phyloP scores from a whole-genome alignment of 306 rosid species.

The Inga leiocalycina region DNA sequence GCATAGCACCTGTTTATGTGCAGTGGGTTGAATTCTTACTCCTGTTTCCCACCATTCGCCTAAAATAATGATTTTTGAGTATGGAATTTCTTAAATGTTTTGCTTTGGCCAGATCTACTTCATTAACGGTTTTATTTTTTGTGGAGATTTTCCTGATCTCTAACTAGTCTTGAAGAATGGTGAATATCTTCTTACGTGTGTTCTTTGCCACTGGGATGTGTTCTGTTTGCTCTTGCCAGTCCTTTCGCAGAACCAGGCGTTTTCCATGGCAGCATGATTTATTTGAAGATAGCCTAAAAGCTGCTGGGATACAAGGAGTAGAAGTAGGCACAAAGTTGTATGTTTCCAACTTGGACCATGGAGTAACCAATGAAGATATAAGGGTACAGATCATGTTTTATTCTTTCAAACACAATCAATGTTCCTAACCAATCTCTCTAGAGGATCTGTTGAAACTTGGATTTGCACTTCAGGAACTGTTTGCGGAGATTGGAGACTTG shows the following conservation, averaged over 20 bases:
- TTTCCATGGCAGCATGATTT: constrained; percentile 91
- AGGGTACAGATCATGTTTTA: constrained; percentile 74
- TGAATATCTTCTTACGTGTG: constrained; percentile 66
- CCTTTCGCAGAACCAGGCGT: constrained; percentile 78
- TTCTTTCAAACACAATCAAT: constrained; percentile 51
- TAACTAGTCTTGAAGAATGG: constrained; percentile 67
- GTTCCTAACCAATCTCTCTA: constrained; percentile 54
- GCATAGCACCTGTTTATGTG: constrained; percentile 46
- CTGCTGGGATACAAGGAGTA: constrained; percentile 90
- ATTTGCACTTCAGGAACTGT: constrained; percentile 89
- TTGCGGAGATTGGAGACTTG: constrained; percentile 86
- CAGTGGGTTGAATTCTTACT: constrained; percentile 64
- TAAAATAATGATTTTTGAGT: constrained; percentile 43
- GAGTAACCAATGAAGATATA: constrained; percentile 97
- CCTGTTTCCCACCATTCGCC: constrained; percentile 40
- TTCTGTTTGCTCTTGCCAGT: constrained; percentile 77
- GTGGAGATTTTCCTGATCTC: constrained; percentile 38
- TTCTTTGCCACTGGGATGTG: constrained; percentile 67
- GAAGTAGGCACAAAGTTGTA: constrained; percentile 88
- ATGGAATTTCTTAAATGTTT: constrained; percentile 39
- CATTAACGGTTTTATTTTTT: constrained; percentile 28
- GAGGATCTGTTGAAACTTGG: constrained; percentile 64
- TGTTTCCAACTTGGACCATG: constrained; percentile 95
- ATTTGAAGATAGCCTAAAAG: constrained; percentile 95
- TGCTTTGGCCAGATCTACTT: constrained; percentile 39